Evolutionary conservation across 2,329 filamentous ascomycete genomes (phyloP).

Genomic region (Xylaria sp.): DNA sequence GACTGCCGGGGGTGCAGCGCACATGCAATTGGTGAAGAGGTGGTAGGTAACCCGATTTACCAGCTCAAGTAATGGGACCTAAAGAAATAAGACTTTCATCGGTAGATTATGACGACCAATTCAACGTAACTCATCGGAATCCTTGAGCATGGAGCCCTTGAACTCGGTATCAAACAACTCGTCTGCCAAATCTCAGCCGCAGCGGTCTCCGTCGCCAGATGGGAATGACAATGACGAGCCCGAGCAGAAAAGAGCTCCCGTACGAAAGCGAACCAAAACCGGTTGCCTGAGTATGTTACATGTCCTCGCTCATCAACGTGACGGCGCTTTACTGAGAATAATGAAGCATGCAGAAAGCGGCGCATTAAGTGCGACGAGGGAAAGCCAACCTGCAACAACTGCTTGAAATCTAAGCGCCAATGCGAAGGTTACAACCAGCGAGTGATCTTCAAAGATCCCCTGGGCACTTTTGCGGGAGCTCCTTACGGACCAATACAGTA

Average conservation of each 20-base stretch:
- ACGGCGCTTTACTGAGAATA: conserved; percentile 20
- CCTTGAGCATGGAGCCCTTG: conserved; percentile 29
- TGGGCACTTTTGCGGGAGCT: conserved; percentile 52
- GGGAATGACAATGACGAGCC: conserved; percentile 37
- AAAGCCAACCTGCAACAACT: conserved; percentile 74
- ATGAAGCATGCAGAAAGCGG: conserved; percentile 77
- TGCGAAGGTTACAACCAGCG: conserved; percentile 82
- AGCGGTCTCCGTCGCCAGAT: conserved; percentile 31
- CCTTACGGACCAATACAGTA: conserved; percentile 43
- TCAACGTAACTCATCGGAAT: background rate
- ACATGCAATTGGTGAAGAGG: conserved; percentile 7
- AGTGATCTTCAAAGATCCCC: conserved; percentile 71
- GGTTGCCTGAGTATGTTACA: conserved; percentile 73
- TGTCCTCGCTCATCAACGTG: background rate
- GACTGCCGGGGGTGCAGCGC: conserved; percentile 11
- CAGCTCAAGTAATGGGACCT: conserved; percentile 8
- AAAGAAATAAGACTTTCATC: background rate
- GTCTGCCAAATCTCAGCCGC: conserved; percentile 28
- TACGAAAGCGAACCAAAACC: conserved; percentile 77
- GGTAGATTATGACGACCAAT: conserved; percentile 13
- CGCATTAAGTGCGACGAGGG: conserved; percentile 97
- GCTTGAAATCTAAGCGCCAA: conserved; percentile 75
- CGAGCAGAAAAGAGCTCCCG: conserved; percentile 43
- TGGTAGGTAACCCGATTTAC: conserved; percentile 1
- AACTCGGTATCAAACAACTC: conserved; percentile 22